Evolutionary conservation across 2,329 filamentous ascomycete species (phyloP).

Genomic region (Talaromyces sp.): DNA sequence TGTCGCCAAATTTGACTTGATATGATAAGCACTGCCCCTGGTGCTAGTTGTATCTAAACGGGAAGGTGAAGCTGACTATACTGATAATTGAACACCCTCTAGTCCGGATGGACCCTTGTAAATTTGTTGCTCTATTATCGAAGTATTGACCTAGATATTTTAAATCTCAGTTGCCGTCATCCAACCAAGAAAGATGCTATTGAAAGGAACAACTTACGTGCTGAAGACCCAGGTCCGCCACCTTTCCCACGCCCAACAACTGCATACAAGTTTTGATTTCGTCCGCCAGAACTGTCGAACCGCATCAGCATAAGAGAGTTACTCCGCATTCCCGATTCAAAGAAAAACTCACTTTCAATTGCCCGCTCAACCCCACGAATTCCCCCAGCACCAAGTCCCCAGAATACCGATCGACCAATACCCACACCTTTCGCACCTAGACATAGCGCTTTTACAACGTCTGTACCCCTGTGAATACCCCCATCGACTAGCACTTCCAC

Average conservation of each 20-base stretch:
- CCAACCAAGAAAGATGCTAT: neutral
- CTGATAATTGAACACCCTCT: constrained; percentile 28
- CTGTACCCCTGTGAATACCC: constrained; percentile 79
- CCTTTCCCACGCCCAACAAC: constrained; percentile 69
- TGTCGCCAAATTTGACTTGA: too few relatives aligned
- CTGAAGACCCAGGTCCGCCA: constrained; percentile 70
- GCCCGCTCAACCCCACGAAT: constrained; percentile 64
- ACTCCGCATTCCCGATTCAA: neutral
- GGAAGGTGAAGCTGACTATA: too few relatives aligned
- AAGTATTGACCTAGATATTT: constrained; percentile 67
- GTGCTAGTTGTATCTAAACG: too few relatives aligned
- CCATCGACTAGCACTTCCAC: constrained; percentile 86
- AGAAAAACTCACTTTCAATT: constrained; percentile 56
- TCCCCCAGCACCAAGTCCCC: constrained; percentile 67
- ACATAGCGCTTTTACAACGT: constrained; percentile 84
- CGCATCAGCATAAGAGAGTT: neutral
- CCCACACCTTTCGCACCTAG: constrained; percentile 82
- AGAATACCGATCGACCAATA: constrained; percentile 71
- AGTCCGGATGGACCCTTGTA: constrained; percentile 74
- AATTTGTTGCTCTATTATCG: constrained; percentile 78
- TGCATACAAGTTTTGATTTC: constrained; percentile 68
- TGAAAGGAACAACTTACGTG: constrained; percentile 59
- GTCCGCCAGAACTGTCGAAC: constrained; percentile 56
- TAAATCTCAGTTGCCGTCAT: neutral
- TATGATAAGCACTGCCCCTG: too few relatives aligned